Evolutionary conservation across 2,329 filamentous ascomycete genomes (phyloP), one percentile per base, ranked within the genome.

Genomic region (Paraphaeosphaeria minitans): DNA sequence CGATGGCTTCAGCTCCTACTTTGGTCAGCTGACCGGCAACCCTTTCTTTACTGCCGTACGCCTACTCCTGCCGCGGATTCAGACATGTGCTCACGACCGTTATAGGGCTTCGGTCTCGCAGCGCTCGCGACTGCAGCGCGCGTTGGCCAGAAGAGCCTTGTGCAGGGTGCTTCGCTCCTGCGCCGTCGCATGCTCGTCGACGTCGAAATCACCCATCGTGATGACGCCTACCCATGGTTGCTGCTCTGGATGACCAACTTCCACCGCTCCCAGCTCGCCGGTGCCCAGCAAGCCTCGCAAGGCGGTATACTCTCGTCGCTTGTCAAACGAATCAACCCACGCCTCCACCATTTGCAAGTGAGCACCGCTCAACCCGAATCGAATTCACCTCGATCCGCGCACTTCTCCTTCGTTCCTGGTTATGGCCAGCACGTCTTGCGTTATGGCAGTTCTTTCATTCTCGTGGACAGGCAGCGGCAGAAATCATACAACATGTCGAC

Each of bases 171-270:
- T n/a, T 85, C 85, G 45, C 83, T 96, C 57, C 80, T 97, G 58
- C 90, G 92, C 51, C 88, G 90, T 54, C 91, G 94, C 50, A 87
- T 99, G 79, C 87, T 99, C 31, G 92, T 98, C 69, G 93, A 97
- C 70, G 88, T 99, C 70, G 95, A 99, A 78, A 97, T 99, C 77
- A 94, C 91, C 76, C 91, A 92, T 73, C 91, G 94, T 70, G 95
- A 99, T 78, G 88, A 92, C 46, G 93, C 94, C 1, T 99, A 98
- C 75, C 88, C 88, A 42, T 98, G 93, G 94, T 87, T 99, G 43
- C 84, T 99, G 10, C 89, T 93, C 64, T 99, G 95, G 93, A 90
- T 99, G 75, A 93, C 93, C 7, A 85, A 92, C 56, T 92, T 92
- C 64, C 91, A 93, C 53, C 84, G 87, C 55, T 71, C 81, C 70